Base-by-base conservation (phyloP, 257 asterid species). In the Jaltomata sinuosa region DNA sequence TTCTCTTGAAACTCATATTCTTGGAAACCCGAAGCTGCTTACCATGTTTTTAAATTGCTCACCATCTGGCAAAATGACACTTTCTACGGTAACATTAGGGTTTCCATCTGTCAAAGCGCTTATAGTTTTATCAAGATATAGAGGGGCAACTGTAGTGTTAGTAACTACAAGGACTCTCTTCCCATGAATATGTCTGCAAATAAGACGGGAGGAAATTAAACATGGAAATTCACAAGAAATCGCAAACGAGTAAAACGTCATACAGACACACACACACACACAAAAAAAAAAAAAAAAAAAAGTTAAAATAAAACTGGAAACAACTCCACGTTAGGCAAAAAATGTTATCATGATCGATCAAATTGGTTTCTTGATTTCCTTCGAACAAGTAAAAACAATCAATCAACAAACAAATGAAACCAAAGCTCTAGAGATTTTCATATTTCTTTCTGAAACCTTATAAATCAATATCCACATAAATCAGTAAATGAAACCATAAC, bases 111-210 rank as follows among this genome's bases (percentile, higher is more conserved):
- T 93, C 85, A 96, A 91, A 84, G 98, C 96, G 83, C 91, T 86
- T n/a, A 96, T 88, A 82, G 97, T 93, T 93, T 89, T 93, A 61
- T 94, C 99, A 47, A 96, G 93, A 90, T 94, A 96, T 76, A 96
- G 79, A 18, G 98, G 97, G 8, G 99, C 98, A 8, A 96, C n/a
- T 25, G 96, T 96, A 84, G 94, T 92, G 90, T 96, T 94, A 62
- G 98, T 96, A 82, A 96, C 99, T 85, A 96, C 91, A 18, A 96
- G 98, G 86, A 96, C 97, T 92, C 91, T 93, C 94, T 94, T 96
- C 49, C 99, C 99, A 78, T 92, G 98, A 84, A 96, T 91, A 91
- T 96, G 99, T 92, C 99, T 96, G 85, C 61, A 86, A 27, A 57
- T 71, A 76, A 52, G 88, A 50, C 11, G 22, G 64, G 78, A 86